Base-by-base conservation (phyloP, 169 alveolate genomes). In the Plasmodium falciparum region DNA sequence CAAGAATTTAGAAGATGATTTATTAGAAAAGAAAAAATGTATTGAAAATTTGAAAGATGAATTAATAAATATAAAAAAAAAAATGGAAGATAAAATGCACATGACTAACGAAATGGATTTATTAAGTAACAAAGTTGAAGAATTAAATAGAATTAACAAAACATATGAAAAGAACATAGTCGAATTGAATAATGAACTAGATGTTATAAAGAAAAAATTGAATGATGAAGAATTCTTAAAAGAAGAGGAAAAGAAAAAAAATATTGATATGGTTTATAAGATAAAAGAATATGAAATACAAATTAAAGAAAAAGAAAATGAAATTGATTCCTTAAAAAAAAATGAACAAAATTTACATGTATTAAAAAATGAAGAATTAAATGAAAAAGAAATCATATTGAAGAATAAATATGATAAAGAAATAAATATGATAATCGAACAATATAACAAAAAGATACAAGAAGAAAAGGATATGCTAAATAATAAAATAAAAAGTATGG, bases 251-350 rank as follows among this genome's bases (percentile, higher is more conserved):
- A 74, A 74, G n/a, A 74, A 22, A 33, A 63, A 74, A 74, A 33
- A 74, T 50, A 47, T 43, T 8, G 12, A 50, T 24, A 45, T 74
- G 15, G 9, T 45, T 13, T 59, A 29, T 49, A 15, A n/a, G 1
- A 22, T 74, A 50, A 50, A 74, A 12, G 49, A 63, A 17, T 74
- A 1, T 1, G 29, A 74, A 26, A 17, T 12, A 43, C 39, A 62
- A 50, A 45, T 74, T 15, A 47, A 74, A 7, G 65, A 74, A 13
- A 63, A 74, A 50, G 88, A 74, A 22, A 67, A 63, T 61, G 62
- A 33, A 39, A 74, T 61, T 11, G 65, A 74, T 17, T 9, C 20
- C 4, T 66, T 74, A 17, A 50, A 26, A 0, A 76, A 47, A 17
- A 12, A 3, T 2, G 50, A 65, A 50, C 11, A n/a, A 20, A 9